Percentiles rank a stretch among this genome's conserved stretches.
Evolutionary conservation across 768 basidiomycete species (phyloP).

Genomic region (Pilatotrama ljubarskyi): DNA sequence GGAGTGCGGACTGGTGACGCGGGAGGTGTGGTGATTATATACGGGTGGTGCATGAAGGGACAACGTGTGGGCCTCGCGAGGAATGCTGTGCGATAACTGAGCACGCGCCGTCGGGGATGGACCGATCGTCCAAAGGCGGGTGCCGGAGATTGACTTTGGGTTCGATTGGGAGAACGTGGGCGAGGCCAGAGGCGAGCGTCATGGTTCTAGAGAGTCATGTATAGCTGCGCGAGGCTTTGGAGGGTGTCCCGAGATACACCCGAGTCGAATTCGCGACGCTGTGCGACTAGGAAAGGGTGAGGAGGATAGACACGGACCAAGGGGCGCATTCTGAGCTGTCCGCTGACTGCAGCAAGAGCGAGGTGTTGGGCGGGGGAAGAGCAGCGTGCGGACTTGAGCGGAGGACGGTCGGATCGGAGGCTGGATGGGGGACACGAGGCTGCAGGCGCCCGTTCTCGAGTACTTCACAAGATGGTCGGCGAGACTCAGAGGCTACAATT

Average conservation of each 20-base stretch:
- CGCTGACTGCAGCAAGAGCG: no score
- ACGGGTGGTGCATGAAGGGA: not conserved
- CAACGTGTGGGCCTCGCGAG: constrained; percentile 15
- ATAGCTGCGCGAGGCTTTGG: not conserved
- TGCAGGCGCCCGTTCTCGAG: no score
- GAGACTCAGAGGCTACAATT: no score
- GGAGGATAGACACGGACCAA: no score
- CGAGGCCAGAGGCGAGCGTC: not conserved
- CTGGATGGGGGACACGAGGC: no score
- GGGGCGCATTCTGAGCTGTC: no score
- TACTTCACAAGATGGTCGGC: no score
- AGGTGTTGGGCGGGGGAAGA: not conserved
- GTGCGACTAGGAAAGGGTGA: no score
- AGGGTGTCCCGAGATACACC: not conserved
- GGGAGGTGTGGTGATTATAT: not conserved
- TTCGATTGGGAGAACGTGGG: not conserved
- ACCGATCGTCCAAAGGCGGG: not conserved
- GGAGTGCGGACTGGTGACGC: not conserved
- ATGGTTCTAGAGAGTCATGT: not conserved
- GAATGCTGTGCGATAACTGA: not conserved
- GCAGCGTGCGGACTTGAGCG: not conserved
- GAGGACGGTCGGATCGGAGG: not conserved
- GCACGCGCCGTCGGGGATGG: no score
- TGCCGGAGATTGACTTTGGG: not conserved
- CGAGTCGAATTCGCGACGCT: not conserved